A percentile compares a stretch with the other conserved stretches of the same genome.
Conservation (phyloP, 2,329 filamentous ascomycete species). For the Neonectria punicea region DNA sequence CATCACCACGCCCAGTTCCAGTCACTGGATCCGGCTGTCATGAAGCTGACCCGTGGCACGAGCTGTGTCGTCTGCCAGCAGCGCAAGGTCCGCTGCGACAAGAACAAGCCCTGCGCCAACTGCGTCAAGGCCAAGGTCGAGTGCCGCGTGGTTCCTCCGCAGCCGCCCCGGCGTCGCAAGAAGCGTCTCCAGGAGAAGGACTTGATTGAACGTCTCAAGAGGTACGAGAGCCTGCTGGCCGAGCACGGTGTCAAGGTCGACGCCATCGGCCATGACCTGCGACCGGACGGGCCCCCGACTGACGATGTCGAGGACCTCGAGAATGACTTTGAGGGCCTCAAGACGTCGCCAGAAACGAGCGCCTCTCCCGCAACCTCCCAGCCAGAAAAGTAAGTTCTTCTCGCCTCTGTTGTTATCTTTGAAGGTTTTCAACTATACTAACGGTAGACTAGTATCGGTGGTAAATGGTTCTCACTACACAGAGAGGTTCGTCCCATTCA, state of each 20-base stretch:
- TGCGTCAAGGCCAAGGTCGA: constrained; percentile 72
- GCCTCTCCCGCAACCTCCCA: constrained; percentile 47
- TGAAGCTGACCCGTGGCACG: constrained; percentile 68
- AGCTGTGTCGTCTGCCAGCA: constrained; percentile 80
- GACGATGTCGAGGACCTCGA: constrained; percentile 68
- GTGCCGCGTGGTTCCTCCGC: constrained; percentile 67
- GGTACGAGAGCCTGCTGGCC: constrained; percentile 73
- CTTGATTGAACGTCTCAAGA: constrained; percentile 73
- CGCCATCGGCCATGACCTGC: constrained; percentile 64
- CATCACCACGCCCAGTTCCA: constrained; percentile 35
- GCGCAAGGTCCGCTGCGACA: constrained; percentile 80
- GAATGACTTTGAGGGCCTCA: constrained; percentile 64
- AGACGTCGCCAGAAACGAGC: constrained; percentile 61
- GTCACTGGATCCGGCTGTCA: constrained; percentile 53
- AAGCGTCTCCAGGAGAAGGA: constrained; percentile 76
- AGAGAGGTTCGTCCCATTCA: constrained; percentile 57
- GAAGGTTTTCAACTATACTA: constrained; percentile 11
- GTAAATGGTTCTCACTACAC: constrained; percentile 61
- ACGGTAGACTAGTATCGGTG: constrained; percentile 30
- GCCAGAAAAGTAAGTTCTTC: constrained; percentile 40
- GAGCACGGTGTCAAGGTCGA: constrained; percentile 77
- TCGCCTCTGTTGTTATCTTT: not conserved
- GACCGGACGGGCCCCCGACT: constrained; percentile 43
- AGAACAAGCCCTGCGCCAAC: constrained; percentile 76
- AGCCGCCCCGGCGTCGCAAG: constrained; percentile 67